These are phyloP conservation scores for Jasminum sambac DNA, from an alignment of 257 asterid species.

Conservation along the genomic window DNA sequence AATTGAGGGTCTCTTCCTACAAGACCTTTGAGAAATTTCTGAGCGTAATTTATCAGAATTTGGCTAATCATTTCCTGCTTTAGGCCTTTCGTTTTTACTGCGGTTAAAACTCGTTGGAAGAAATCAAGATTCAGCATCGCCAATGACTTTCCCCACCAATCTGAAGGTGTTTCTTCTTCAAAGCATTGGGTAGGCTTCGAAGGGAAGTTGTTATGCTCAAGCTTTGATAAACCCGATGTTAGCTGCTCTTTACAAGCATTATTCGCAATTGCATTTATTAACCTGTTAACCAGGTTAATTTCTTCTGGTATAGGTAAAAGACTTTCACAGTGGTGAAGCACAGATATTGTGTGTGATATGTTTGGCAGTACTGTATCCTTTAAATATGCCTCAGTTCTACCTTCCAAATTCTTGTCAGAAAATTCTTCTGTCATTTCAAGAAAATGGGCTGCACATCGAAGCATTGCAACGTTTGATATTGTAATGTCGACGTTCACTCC, in stretches of 20 bases:
- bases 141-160: slow-evolving; percentile 92
- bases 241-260: slow-evolving; percentile 91
- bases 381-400: slow-evolving; percentile 58
- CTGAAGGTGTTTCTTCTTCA: slow-evolving; percentile 57
- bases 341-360: slow-evolving; percentile 68
- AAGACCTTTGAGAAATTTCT: slow-evolving; percentile 66
- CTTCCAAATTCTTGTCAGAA: slow-evolving; percentile 72
- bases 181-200: slow-evolving; percentile 35
- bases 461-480: slow-evolving; percentile 61
- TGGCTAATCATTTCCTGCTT: slow-evolving; percentile 79
- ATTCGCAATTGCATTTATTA: slow-evolving; percentile 66
- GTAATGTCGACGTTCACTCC: slow-evolving; percentile 74
- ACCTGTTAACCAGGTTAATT: slow-evolving; percentile 50
- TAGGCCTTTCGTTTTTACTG: slow-evolving; percentile 74
- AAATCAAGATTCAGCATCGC: slow-evolving; percentile 62
- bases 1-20: slow-evolving; percentile 48
- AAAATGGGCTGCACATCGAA: slow-evolving; percentile 69
- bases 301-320: slow-evolving; percentile 67
- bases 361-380: slow-evolving; percentile 53
- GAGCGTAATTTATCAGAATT: slow-evolving; percentile 80
- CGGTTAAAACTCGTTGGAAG: slow-evolving; percentile 68
- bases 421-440: slow-evolving; percentile 89
- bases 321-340: slow-evolving; percentile 69
- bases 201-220: slow-evolving; percentile 63
- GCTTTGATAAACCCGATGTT: slow-evolving; percentile 75